Conservation (phyloP, 371 early-diverging fungal species). For the Blakeslea trispora region DNA sequence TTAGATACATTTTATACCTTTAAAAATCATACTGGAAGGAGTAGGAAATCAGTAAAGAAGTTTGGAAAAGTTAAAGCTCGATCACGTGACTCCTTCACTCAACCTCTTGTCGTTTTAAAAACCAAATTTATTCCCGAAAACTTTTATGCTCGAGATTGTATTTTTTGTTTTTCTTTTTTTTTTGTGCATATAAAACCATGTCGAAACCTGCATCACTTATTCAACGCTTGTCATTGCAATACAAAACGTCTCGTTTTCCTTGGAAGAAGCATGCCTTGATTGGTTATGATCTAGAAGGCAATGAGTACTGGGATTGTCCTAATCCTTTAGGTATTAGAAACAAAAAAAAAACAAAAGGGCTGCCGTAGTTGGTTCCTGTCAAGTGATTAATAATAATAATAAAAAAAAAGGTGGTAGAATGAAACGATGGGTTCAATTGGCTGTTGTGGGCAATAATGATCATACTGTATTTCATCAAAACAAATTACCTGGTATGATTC, state of each 20-base stretch:
- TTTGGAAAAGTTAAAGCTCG: too few species aligned
- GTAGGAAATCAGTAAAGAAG: too few species aligned
- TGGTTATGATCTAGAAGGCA: constrained; percentile 66
- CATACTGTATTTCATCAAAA: constrained; percentile 48
- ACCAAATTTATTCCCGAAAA: too few species aligned
- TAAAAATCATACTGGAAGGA: too few species aligned
- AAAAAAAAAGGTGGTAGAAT: constrained; percentile 47
- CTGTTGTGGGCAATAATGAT: constrained; percentile 25
- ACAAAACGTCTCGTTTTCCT: constrained; percentile 49
- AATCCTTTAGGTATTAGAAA: constrained; percentile 50
- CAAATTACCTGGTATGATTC: constrained; percentile 56
- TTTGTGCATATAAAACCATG: too few species aligned
- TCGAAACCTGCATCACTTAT: constrained; percentile 22
- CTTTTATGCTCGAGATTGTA: too few species aligned
- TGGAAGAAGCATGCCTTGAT: constrained; percentile 60
- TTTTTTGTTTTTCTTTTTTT: too few species aligned
- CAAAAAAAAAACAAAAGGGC: too few species aligned
- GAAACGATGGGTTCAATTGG: constrained; percentile 53
- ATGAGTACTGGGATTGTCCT: constrained; percentile 75
- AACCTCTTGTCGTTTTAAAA: too few species aligned
- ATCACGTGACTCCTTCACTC: too few species aligned
- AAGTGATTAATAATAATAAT: background rate
- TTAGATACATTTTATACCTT: too few species aligned
- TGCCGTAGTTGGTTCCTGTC: too few species aligned
- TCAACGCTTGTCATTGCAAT: constrained; percentile 28